Conservation (phyloP, 257 asterid species). For the Handroanthus guayacan region DNA sequence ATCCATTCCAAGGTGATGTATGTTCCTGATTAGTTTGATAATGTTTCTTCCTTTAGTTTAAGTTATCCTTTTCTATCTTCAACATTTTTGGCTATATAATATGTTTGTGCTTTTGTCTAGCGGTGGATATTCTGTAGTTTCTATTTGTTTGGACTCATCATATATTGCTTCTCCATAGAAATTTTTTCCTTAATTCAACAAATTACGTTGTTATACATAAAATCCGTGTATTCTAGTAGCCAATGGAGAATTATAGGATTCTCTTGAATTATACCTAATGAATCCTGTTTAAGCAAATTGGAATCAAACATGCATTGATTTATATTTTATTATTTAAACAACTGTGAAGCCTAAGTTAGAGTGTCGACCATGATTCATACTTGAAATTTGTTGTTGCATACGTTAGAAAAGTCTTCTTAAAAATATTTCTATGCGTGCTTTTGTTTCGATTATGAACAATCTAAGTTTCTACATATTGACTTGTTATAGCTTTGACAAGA, state of each 20-base stretch:
- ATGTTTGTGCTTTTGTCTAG: background rate
- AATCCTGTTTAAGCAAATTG: background rate
- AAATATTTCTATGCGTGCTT: background rate
- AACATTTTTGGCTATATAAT: background rate
- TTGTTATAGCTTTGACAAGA: conserved; percentile 59
- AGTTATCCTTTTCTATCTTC: conserved; percentile 7
- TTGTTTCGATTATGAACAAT: conserved; percentile 21
- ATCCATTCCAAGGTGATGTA: conserved; percentile 67
- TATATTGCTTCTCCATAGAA: background rate
- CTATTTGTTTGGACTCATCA: conserved; percentile 8
- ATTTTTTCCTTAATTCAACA: background rate
- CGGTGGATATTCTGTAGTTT: background rate
- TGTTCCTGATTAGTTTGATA: conserved; percentile 15
- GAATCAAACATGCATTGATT: background rate
- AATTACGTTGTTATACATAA: too few species aligned
- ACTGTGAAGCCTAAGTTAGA: background rate
- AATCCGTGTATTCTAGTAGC: too few species aligned
- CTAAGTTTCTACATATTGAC: conserved; percentile 30
- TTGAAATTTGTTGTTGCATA: conserved; percentile 1
- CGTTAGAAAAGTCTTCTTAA: background rate
- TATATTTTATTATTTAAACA: too few species aligned
- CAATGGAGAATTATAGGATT: background rate
- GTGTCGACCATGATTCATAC: conserved; percentile 6
- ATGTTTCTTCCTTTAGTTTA: conserved; percentile 8
- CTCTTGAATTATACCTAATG: background rate